These are phyloP conservation scores for Penicillium salamii DNA, from an alignment of 495 filamentous ascomycete genomes.

Conservation along the genomic window DNA sequence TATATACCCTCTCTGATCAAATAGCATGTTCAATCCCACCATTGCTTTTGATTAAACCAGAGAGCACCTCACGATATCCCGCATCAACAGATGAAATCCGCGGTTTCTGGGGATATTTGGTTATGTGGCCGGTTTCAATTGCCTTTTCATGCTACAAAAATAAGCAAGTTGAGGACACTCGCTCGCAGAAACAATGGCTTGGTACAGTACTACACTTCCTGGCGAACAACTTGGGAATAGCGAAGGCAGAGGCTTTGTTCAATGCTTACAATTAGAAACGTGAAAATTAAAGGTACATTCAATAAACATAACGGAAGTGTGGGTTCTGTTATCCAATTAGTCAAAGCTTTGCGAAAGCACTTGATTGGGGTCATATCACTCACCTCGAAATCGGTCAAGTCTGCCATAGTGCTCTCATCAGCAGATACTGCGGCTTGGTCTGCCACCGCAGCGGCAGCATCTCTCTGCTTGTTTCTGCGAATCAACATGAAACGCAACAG, in stretches of 20 bases:
- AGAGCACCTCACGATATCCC: not conserved
- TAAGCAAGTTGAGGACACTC: not conserved
- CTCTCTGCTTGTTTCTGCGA: constrained; percentile 17
- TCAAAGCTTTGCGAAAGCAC: not conserved
- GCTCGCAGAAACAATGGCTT: not conserved
- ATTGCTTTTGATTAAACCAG: constrained; percentile 1
- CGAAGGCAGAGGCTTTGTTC: not conserved
- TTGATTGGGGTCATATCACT: not conserved
- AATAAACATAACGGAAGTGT: constrained; percentile 22
- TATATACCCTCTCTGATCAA: not conserved
- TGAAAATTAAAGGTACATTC: not conserved
- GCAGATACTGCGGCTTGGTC: not conserved
- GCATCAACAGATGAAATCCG: constrained; percentile 3
- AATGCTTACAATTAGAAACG: too few species aligned
- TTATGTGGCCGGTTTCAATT: constrained; percentile 5
- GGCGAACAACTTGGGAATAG: not conserved
- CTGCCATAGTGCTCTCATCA: constrained; percentile 10
- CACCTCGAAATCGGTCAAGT: constrained; percentile 26
- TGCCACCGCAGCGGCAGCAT: constrained; percentile 4
- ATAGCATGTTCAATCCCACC: constrained; percentile 11
- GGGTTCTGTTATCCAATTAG: constrained; percentile 16
- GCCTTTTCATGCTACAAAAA: not conserved
- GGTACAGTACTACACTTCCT: not conserved
- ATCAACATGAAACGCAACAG: constrained; percentile 13
- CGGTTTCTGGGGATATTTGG: constrained; percentile 6